phyloP scores from a whole-genome alignment of 1,139 yeast species.

The Pichia sp. region DNA sequence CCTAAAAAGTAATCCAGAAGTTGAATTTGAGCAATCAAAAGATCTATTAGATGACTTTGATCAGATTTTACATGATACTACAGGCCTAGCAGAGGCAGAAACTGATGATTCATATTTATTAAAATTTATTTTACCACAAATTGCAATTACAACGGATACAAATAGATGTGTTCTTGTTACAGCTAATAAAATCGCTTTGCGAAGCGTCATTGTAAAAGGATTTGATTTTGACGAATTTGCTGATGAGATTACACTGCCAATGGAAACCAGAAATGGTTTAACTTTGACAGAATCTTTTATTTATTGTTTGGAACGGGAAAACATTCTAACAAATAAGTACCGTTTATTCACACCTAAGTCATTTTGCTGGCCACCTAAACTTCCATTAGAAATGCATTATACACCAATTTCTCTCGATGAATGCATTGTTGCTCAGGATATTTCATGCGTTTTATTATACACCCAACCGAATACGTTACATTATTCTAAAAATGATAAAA shows the following conservation, averaged over 20 bases:
- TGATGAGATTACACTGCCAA: constrained; percentile 43
- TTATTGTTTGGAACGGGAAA: constrained; percentile 54
- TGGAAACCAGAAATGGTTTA: constrained; percentile 71
- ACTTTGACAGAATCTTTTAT: constrained; percentile 63
- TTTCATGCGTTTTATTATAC: constrained; percentile 55
- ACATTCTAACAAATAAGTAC: constrained; percentile 37
- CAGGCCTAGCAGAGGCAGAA: constrained; percentile 34
- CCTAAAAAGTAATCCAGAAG: constrained; percentile 12
- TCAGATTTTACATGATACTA: constrained; percentile 40
- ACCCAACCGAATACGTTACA: constrained; percentile 65
- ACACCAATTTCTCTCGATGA: constrained; percentile 51
- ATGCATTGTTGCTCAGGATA: constrained; percentile 56
- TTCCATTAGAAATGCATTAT: constrained; percentile 70
- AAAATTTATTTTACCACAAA: constrained; percentile 78
- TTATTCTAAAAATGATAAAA: constrained; percentile 25
- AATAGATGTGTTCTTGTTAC: constrained; percentile 64
- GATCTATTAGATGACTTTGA: constrained; percentile 44
- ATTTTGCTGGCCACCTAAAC: constrained; percentile 73
- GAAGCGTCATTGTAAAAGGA: constrained; percentile 44
- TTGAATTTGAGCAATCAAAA: constrained; percentile 21
- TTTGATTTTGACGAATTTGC: constrained; percentile 33
- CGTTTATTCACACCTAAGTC: constrained; percentile 35
- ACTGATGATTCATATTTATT: constrained; percentile 60
- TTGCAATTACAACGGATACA: constrained; percentile 64
- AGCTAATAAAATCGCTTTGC: constrained; percentile 65